phyloP scores from a whole-genome alignment of 1,284 basidiomycete species.

The Phenoliferia sp. region DNA sequence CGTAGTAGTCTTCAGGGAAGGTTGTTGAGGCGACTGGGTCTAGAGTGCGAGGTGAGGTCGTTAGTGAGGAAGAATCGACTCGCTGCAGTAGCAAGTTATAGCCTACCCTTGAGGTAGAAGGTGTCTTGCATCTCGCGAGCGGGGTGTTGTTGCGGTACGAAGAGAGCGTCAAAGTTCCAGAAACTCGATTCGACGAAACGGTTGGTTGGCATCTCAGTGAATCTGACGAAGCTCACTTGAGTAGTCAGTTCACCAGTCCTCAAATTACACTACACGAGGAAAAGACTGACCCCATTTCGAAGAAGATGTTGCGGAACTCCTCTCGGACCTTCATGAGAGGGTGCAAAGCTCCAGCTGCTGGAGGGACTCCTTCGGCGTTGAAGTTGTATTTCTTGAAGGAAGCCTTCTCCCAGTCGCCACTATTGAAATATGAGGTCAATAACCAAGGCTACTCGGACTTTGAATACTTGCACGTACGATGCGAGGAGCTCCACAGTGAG shows the following conservation, averaged over 20 bases:
- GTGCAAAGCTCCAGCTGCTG: conserved; percentile 86
- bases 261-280: not conserved
- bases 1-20: conserved; percentile 81
- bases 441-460: not conserved
- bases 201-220: conserved; percentile 98
- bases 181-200: conserved; percentile 97
- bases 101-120: conserved; percentile 87
- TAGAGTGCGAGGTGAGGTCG: conserved; percentile 39
- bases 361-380: conserved; percentile 86
- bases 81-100: not conserved
- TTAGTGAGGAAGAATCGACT: not conserved
- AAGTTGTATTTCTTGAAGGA: conserved; percentile 99
- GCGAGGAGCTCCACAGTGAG: conserved; percentile 91
- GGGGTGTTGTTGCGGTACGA: conserved; percentile 98
- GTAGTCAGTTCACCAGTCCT: not conserved
- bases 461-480: conserved; percentile 62
- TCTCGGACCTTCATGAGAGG: conserved; percentile 96
- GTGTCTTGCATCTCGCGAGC: conserved; percentile 98
- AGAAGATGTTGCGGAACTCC: conserved; percentile 96
- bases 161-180: conserved; percentile 99
- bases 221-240: conserved; percentile 52
- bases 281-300: conserved; percentile 87
- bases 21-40: conserved; percentile 75
- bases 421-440: conserved; percentile 40
- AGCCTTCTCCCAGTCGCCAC: conserved; percentile 85